Conservation (phyloP, 2,329 filamentous ascomycete species). For the Stagonosporopsis vannaccii region DNA sequence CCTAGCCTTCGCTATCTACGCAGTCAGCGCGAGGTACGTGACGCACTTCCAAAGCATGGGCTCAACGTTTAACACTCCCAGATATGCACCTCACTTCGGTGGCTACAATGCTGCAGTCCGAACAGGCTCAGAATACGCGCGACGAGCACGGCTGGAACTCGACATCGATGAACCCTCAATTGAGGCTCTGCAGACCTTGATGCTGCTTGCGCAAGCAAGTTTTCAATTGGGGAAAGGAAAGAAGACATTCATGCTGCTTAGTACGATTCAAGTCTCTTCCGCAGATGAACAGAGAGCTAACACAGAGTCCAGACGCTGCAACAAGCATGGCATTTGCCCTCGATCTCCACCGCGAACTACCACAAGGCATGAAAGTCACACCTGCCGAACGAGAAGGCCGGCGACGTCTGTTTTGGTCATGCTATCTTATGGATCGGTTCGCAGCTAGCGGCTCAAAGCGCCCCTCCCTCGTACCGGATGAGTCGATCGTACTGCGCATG, state of each 20-base stretch:
- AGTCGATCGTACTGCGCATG: constrained; percentile 75
- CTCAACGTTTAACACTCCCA: constrained; percentile 47
- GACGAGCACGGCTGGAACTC: constrained; percentile 72
- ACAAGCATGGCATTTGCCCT: constrained; percentile 85
- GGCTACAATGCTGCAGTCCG: constrained; percentile 72
- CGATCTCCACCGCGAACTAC: constrained; percentile 79
- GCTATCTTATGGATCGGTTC: constrained; percentile 87
- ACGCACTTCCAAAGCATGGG: constrained; percentile 40
- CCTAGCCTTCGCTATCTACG: constrained; percentile 62
- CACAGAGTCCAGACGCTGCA: constrained; percentile 66
- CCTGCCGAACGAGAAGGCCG: constrained; percentile 77
- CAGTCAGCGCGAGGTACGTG: constrained; percentile 54
- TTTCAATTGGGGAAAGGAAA: constrained; percentile 81
- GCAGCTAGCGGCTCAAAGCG: constrained; percentile 81
- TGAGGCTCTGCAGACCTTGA: constrained; percentile 76
- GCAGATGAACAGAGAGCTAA: constrained; percentile 2
- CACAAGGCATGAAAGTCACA: constrained; percentile 67
- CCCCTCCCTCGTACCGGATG: constrained; percentile 80
- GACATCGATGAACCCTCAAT: constrained; percentile 83
- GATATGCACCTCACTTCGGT: constrained; percentile 72
- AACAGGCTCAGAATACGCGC: constrained; percentile 75
- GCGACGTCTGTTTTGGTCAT: constrained; percentile 86
- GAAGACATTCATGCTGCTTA: constrained; percentile 85
- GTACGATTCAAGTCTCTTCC: constrained; percentile 56
- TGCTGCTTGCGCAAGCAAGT: constrained; percentile 78